Evolutionary conservation across 176 grass and related monocot species (phyloP), one percentile per base, ranked within the genome.

Genomic region (Lolium perenne): DNA sequence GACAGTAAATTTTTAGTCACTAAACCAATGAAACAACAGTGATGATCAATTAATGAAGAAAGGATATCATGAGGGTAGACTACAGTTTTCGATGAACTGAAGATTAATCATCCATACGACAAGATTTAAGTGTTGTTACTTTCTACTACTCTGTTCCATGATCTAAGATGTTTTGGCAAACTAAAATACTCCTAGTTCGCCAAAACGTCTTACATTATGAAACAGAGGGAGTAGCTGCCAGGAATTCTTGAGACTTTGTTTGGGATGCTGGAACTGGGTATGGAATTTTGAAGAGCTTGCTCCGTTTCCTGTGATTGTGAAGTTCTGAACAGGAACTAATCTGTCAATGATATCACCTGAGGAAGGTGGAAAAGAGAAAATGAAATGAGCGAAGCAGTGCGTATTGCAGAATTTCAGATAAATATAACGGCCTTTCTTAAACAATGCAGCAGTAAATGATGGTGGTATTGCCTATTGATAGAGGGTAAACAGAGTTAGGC

Each of bases 361-460:
- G n/a, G 32, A 88, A 71, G 17, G 4, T 53, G 21, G 51, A 16
- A 66, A 85, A 5, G 17, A n/a, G 15, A 63, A 35, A 48, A 41
- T 6, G n/a, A 86, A 76, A 16, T 70, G n/a, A 51, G 43, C 13
- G 22, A 4, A 82, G 11, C 15, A 57, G 29, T 60, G 60, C 26
- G 55, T 15, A 85, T 71, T 15, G 7, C 13, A 51, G 15, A 86
- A 46, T 3, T 70, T 70, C 26, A 72, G 7, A 82, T 73, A 64
- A 13, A 82, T 23, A 86, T 6, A 77, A 4, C 17, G 1, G 16
- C 9, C 14, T 64, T 78, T 79, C 53, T 71, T 58, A 73, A 59
- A 71, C 20, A 68, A 50, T 55, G 35, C 25, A 79, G 3, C 73
- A 66, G 16, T 57, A 77, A 18, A 78, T 21, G 0, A 4, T 65